Conservation (phyloP, 352 stramenopile species). For the Phytophthora megakarya region DNA sequence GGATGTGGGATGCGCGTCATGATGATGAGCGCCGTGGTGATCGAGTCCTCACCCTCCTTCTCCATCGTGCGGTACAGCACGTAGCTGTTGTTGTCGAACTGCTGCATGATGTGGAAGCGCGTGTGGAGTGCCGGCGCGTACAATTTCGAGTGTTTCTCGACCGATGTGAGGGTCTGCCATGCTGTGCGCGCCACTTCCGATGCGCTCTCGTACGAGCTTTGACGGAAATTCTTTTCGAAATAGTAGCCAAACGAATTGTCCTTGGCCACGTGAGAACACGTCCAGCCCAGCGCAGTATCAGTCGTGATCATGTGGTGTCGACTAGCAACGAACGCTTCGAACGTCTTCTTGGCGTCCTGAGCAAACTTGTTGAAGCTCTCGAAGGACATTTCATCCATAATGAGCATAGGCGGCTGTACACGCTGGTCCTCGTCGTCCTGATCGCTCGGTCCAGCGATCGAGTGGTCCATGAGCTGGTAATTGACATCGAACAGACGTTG, state of each 20-base stretch:
- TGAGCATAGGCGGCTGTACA: conserved; percentile 54
- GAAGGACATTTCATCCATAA: conserved; percentile 68
- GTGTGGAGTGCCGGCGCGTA: conserved; percentile 58
- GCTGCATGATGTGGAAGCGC: conserved; percentile 62
- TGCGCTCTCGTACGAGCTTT: conserved; percentile 24
- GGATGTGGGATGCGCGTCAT: conserved; percentile 56
- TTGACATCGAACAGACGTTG: conserved; percentile 64
- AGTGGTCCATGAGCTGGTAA: conserved; percentile 67
- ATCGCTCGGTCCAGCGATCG: conserved; percentile 36
- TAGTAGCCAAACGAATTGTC: conserved; percentile 59
- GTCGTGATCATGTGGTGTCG: conserved; percentile 53
- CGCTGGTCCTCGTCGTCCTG: conserved; percentile 34
- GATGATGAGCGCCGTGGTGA: conserved; percentile 60
- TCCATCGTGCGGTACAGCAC: conserved; percentile 64
- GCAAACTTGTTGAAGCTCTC: conserved; percentile 54
- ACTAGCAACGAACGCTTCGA: conserved; percentile 47
- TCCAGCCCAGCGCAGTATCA: conserved; percentile 57
- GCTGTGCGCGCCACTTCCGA: conserved; percentile 39
- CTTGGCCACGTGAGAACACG: conserved; percentile 52
- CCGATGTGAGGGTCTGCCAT: conserved; percentile 54
- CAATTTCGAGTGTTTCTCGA: conserved; percentile 50
- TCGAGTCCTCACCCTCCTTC: conserved; percentile 61
- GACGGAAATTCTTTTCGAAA: conserved; percentile 53
- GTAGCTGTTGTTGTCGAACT: conserved; percentile 58
- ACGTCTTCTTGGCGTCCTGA: conserved; percentile 45